These are phyloP conservation scores for Citrus medica DNA, from an alignment of 345 rosid genomes.

Conservation along the genomic window DNA sequence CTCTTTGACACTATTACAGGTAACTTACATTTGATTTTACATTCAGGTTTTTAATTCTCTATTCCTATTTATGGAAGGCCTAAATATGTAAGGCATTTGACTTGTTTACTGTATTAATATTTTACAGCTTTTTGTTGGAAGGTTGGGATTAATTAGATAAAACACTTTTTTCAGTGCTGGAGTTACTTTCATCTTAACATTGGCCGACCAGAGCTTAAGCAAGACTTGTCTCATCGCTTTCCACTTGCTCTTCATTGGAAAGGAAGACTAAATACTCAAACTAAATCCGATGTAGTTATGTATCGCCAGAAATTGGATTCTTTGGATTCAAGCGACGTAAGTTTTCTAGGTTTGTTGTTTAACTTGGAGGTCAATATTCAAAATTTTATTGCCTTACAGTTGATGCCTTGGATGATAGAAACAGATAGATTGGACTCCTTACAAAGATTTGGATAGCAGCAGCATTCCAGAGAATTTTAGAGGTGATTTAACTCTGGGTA, in stretches of 20 bases:
- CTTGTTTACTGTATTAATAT: neutral
- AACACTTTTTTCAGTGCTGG: slow-evolving; percentile 51
- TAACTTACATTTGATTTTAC: slow-evolving; percentile 9
- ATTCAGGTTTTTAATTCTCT: neutral
- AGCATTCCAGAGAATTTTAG: slow-evolving; percentile 37
- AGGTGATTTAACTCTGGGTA: slow-evolving; percentile 33
- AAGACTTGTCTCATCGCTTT: slow-evolving; percentile 47
- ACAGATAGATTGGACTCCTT: slow-evolving; percentile 57
- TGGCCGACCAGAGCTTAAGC: slow-evolving; percentile 63
- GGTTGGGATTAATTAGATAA: slow-evolving; percentile 4
- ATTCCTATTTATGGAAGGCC: neutral
- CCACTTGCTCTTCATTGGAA: slow-evolving; percentile 76
- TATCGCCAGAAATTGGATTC: slow-evolving; percentile 69
- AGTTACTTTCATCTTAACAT: slow-evolving; percentile 76
- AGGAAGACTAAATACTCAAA: slow-evolving; percentile 69
- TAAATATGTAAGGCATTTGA: neutral
- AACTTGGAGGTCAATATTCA: neutral
- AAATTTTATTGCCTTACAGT: neutral
- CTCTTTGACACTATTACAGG: slow-evolving; percentile 76
- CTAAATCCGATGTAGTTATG: slow-evolving; percentile 59
- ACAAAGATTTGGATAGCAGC: slow-evolving; percentile 32
- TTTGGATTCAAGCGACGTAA: slow-evolving; percentile 49
- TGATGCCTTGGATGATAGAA: neutral
- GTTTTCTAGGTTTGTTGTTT: slow-evolving; percentile 7
- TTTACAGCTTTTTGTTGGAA: neutral